These are phyloP conservation scores for Russula earlei DNA, from an alignment of 768 basidiomycete genomes.

Conservation along the genomic window DNA sequence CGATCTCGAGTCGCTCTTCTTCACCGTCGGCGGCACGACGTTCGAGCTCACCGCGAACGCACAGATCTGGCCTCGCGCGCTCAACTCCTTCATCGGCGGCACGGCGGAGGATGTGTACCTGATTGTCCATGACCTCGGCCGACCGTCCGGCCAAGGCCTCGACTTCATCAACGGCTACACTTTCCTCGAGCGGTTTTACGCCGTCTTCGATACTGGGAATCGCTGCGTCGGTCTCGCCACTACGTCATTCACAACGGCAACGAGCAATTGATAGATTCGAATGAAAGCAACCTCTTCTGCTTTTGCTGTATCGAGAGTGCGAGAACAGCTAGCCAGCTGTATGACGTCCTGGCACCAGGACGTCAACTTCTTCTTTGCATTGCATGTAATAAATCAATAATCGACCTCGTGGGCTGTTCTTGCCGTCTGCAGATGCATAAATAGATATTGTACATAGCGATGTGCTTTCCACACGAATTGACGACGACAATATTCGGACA, in stretches of 20 bases:
- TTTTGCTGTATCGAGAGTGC: not conserved
- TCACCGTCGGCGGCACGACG: conserved; percentile 26
- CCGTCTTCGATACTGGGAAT: conserved; percentile 53
- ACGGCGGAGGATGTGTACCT: conserved; percentile 29
- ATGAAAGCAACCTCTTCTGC: not conserved
- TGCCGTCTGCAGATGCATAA: too few species aligned
- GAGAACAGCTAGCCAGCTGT: not conserved
- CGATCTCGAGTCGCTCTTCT: conserved; percentile 28
- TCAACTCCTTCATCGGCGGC: conserved; percentile 39
- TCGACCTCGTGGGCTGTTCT: too few species aligned
- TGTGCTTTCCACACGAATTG: not conserved
- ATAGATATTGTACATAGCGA: not conserved
- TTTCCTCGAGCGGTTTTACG: conserved; percentile 58
- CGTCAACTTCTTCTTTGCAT: not conserved
- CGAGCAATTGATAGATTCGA: conserved; percentile 24
- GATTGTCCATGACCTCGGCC: conserved; percentile 32
- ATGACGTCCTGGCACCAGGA: not conserved
- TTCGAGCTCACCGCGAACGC: conserved; percentile 36
- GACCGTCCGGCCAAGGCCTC: conserved; percentile 29
- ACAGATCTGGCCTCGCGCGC: conserved; percentile 34
- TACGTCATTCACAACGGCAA: conserved; percentile 39
- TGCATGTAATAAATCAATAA: too few species aligned
- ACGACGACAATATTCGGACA: not conserved
- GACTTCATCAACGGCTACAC: conserved; percentile 47
- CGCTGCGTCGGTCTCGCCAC: conserved; percentile 47